phyloP scores from a whole-genome alignment of 2,329 filamentous ascomycete species.

The Trichocomaceae sp. region DNA sequence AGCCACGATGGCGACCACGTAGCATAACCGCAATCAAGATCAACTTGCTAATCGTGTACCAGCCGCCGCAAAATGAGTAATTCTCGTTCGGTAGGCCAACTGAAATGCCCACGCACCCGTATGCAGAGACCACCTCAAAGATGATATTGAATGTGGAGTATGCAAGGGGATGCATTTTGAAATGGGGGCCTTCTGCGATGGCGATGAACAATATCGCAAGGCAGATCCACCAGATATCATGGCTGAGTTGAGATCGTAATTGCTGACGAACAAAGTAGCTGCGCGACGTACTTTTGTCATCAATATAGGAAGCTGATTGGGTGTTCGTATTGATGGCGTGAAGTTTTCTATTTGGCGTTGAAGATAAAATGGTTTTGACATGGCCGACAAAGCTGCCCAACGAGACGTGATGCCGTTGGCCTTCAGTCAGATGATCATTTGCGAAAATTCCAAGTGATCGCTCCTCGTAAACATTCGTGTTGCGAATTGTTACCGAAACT shows the following conservation, averaged over 20 bases:
- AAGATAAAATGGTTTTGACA: slow-evolving; percentile 20
- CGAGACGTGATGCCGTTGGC: slow-evolving; percentile 16
- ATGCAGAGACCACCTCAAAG: slow-evolving; percentile 44
- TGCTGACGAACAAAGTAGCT: slow-evolving; percentile 51
- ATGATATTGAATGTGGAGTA: slow-evolving; percentile 56
- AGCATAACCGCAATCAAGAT: slow-evolving; percentile 54
- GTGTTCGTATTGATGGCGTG: neutral
- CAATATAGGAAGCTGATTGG: slow-evolving; percentile 5
- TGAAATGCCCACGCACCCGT: slow-evolving; percentile 57
- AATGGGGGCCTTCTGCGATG: slow-evolving; percentile 54
- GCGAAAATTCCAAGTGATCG: slow-evolving; percentile 51
- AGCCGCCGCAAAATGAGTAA: slow-evolving; percentile 51
- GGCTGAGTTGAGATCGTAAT: slow-evolving; percentile 57
- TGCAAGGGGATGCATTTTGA: slow-evolving; percentile 44
- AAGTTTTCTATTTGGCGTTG: slow-evolving; percentile 13
- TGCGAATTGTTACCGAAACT: slow-evolving; percentile 41
- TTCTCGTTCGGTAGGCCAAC: slow-evolving; percentile 49
- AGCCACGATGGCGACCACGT: slow-evolving; percentile 50
- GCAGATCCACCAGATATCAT: slow-evolving; percentile 62
- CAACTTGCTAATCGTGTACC: slow-evolving; percentile 52
- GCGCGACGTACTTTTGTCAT: slow-evolving; percentile 28
- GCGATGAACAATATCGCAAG: slow-evolving; percentile 55
- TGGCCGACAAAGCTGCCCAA: slow-evolving; percentile 23
- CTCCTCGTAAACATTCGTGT: slow-evolving; percentile 68
- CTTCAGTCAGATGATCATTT: slow-evolving; percentile 23